Conservation (phyloP, 805 yeast genomes). For the Isabelozyma pseudorhagii region DNA sequence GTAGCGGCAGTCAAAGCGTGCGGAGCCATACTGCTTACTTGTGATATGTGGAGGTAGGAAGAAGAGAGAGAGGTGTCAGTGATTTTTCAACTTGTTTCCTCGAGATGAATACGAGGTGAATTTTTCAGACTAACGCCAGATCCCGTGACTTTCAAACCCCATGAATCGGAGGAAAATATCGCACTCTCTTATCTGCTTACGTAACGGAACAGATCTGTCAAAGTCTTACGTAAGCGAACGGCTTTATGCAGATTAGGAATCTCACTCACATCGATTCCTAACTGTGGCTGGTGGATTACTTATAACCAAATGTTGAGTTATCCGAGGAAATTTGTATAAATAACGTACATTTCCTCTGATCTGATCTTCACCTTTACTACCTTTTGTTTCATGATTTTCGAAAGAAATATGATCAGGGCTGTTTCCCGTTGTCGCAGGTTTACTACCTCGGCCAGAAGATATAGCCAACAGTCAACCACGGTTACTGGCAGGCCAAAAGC, state of each 20-base stretch:
- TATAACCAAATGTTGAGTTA: not conserved
- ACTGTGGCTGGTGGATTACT: not conserved
- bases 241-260: not conserved
- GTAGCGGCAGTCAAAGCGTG: constrained; percentile 7
- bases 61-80: not conserved
- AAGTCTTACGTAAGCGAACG: not conserved
- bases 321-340: not conserved
- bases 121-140: not conserved
- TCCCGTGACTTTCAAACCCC: not conserved
- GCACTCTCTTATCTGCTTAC: not conserved
- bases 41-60: not conserved
- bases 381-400: not conserved
- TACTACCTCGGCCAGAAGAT: not conserved
- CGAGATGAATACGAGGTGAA: not conserved
- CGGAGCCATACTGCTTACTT: constrained; percentile 7
- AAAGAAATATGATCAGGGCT: not conserved
- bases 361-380: not conserved
- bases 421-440: not conserved
- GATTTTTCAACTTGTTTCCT: not conserved
- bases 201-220: not conserved
- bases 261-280: not conserved
- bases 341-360: not conserved
- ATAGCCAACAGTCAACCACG: not conserved
- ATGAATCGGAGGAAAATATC: not conserved
- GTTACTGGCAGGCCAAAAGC: not conserved